A percentile compares a stretch with the other conserved stretches of the same genome.
phyloP scores from a whole-genome alignment of 2,329 filamentous ascomycete species.

The Alternaria sp. region DNA sequence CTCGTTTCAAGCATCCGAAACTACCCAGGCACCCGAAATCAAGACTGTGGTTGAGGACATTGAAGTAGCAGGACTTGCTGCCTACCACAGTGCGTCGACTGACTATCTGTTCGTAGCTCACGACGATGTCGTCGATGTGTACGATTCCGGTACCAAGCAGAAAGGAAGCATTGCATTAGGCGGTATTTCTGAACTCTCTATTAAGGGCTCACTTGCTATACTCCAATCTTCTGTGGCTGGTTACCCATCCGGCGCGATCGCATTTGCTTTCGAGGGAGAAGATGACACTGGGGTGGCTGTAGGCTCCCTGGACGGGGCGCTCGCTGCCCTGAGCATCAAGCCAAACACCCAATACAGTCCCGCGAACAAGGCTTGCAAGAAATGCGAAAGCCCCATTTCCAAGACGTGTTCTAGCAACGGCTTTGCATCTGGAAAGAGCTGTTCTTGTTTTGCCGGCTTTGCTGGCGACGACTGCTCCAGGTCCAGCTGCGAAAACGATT shows the following conservation, averaged over 20 bases:
- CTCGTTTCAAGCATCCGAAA: slow-evolving; percentile 40
- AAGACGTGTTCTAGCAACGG: slow-evolving; percentile 33
- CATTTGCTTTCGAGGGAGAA: slow-evolving; percentile 40
- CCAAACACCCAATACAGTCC: slow-evolving; percentile 33
- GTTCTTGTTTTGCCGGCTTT: slow-evolving; percentile 40
- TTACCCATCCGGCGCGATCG: slow-evolving; percentile 29
- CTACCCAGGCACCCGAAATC: slow-evolving; percentile 26
- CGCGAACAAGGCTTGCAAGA: slow-evolving; percentile 22
- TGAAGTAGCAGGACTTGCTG: slow-evolving; percentile 32
- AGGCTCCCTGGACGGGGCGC: slow-evolving; percentile 27
- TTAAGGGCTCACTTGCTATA: slow-evolving; percentile 38
- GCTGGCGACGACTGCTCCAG: slow-evolving; percentile 31
- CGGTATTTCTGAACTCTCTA: slow-evolving; percentile 36
- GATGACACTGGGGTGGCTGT: slow-evolving; percentile 33
- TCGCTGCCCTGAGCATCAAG: slow-evolving; percentile 26
- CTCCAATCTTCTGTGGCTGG: slow-evolving; percentile 24
- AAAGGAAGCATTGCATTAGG: slow-evolving; percentile 27
- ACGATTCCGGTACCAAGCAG: slow-evolving; percentile 24
- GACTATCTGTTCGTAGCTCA: slow-evolving; percentile 39
- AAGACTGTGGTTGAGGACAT: slow-evolving; percentile 25
- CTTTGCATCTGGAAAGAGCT: slow-evolving; percentile 17
- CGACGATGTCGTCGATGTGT: slow-evolving; percentile 34
- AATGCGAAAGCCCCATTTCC: slow-evolving; percentile 26
- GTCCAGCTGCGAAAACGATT: slow-evolving; percentile 33
- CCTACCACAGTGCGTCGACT: slow-evolving; percentile 25